phyloP scores from a whole-genome alignment of 1,284 basidiomycete species.

The Salmacisia buchloeana region DNA sequence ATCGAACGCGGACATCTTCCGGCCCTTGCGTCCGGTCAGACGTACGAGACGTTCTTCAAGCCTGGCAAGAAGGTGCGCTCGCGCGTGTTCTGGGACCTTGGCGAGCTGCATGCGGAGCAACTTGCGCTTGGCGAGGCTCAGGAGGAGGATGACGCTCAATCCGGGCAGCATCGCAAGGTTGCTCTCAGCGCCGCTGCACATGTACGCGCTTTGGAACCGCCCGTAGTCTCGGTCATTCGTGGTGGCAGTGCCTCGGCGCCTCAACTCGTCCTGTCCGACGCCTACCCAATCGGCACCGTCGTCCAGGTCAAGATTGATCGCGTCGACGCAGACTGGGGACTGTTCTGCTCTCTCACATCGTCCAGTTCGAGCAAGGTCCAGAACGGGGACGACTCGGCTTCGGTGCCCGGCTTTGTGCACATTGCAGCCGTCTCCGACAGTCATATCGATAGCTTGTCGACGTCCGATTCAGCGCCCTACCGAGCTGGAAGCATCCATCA shows the following conservation, averaged over 20 bases:
- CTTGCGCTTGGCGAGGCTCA: slow-evolving; percentile 15
- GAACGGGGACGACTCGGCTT: not conserved
- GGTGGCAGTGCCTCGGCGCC: not conserved
- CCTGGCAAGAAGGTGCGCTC: slow-evolving; percentile 69
- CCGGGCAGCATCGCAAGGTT: slow-evolving; percentile 26
- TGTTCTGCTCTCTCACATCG: slow-evolving; percentile 20
- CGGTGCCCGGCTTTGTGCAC: slow-evolving; percentile 42
- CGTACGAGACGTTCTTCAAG: slow-evolving; percentile 52
- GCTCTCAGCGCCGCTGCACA: slow-evolving; percentile 40
- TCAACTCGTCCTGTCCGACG: slow-evolving; percentile 23
- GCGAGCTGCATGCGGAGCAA: slow-evolving; percentile 11
- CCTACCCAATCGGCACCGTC: slow-evolving; percentile 36
- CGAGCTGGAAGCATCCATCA: slow-evolving; percentile 57
- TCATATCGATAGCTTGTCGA: slow-evolving; percentile 69
- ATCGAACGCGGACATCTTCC: slow-evolving; percentile 76
- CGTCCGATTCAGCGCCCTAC: slow-evolving; percentile 54
- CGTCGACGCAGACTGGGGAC: slow-evolving; percentile 42
- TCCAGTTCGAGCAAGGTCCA: not conserved
- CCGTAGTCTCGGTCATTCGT: slow-evolving; percentile 16
- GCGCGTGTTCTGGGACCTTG: slow-evolving; percentile 67
- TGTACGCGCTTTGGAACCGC: slow-evolving; percentile 31
- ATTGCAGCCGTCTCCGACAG: slow-evolving; percentile 92
- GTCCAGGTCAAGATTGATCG: slow-evolving; percentile 32
- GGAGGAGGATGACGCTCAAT: slow-evolving; percentile 16
- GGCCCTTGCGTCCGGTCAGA: slow-evolving; percentile 16